Percentiles rank a stretch among this genome's conserved stretches.
phyloP scores from a whole-genome alignment of 2,329 filamentous ascomycete genomes.

The Aspergillus unguis region DNA sequence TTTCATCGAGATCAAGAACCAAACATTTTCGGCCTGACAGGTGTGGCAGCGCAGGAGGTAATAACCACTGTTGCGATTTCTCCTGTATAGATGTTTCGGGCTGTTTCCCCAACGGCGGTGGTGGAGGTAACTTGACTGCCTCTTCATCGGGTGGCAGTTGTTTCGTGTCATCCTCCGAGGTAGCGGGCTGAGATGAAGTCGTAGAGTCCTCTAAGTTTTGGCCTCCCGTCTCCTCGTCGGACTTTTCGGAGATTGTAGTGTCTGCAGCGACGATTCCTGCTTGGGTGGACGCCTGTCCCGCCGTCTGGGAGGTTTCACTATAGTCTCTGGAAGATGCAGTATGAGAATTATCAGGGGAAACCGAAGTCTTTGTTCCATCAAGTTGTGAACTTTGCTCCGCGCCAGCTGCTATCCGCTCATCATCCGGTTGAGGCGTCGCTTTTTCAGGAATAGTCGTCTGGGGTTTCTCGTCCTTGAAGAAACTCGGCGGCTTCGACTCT shows the following conservation, averaged over 20 bases:
- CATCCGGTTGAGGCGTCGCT: slow-evolving; percentile 24
- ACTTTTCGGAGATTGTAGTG: slow-evolving; percentile 9
- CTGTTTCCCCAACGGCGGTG: slow-evolving; percentile 52
- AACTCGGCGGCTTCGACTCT: slow-evolving; percentile 38
- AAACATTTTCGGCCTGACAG: slow-evolving; percentile 88
- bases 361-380: slow-evolving; percentile 24
- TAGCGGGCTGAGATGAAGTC: slow-evolving; percentile 45
- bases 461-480: slow-evolving; percentile 38
- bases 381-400: slow-evolving; percentile 38
- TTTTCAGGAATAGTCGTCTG: slow-evolving; percentile 31
- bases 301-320: slow-evolving; percentile 13
- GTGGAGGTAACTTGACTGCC: slow-evolving; percentile 48
- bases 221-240: slow-evolving; percentile 11
- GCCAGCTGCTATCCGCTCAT: slow-evolving; percentile 33
- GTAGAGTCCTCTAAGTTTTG: slow-evolving; percentile 21
- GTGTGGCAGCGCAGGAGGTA: slow-evolving; percentile 77
- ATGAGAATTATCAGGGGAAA: slow-evolving; percentile 15
- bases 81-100: slow-evolving; percentile 32
- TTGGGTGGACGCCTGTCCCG: slow-evolving; percentile 3
- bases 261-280: slow-evolving; percentile 13
- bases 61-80: slow-evolving; percentile 63
- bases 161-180: slow-evolving; percentile 46
- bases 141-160: slow-evolving; percentile 40
- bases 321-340: slow-evolving; percentile 14
- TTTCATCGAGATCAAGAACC: slow-evolving; percentile 93